Conservation (phyloP, 495 filamentous ascomycete genomes). For the Bombardia bombarda region DNA sequence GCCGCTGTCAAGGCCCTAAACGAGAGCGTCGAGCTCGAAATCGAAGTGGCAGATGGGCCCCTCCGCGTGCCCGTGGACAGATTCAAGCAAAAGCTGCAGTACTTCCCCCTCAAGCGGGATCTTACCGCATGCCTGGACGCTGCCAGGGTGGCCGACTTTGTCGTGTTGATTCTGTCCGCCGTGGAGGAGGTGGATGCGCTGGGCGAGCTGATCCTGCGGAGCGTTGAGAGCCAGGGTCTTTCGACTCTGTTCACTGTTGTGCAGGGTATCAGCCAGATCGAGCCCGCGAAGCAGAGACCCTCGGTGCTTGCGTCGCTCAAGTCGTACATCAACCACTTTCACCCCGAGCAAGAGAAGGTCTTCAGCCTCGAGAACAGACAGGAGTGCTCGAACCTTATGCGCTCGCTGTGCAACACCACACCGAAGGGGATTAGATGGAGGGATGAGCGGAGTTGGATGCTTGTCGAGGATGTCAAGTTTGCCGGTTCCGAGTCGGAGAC, state of each 20-base stretch:
- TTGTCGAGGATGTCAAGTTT: constrained; percentile 75
- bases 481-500: constrained; percentile 43
- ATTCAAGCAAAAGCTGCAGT: constrained; percentile 89
- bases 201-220: constrained; percentile 73
- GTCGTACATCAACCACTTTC: constrained; percentile 88
- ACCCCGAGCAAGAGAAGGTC: constrained; percentile 80
- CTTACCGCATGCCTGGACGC: constrained; percentile 73
- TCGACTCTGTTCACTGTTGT: constrained; percentile 77
- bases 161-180: constrained; percentile 74
- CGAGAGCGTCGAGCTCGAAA: constrained; percentile 68
- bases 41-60: constrained; percentile 50
- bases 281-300: constrained; percentile 65
- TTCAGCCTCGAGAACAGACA: constrained; percentile 77
- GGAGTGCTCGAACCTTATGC: constrained; percentile 81
- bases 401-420: constrained; percentile 78
- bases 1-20: constrained; percentile 64
- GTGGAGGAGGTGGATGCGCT: constrained; percentile 72
- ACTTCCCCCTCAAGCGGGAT: constrained; percentile 63
- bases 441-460: constrained; percentile 90
- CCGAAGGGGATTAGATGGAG: constrained; percentile 92
- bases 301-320: constrained; percentile 74
- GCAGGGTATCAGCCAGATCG: constrained; percentile 67
- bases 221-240: constrained; percentile 87
- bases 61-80: constrained; percentile 67
- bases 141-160: constrained; percentile 80